phyloP scores from a whole-genome alignment of 805 yeast genomes.

The Suhomyces pyralidae region DNA sequence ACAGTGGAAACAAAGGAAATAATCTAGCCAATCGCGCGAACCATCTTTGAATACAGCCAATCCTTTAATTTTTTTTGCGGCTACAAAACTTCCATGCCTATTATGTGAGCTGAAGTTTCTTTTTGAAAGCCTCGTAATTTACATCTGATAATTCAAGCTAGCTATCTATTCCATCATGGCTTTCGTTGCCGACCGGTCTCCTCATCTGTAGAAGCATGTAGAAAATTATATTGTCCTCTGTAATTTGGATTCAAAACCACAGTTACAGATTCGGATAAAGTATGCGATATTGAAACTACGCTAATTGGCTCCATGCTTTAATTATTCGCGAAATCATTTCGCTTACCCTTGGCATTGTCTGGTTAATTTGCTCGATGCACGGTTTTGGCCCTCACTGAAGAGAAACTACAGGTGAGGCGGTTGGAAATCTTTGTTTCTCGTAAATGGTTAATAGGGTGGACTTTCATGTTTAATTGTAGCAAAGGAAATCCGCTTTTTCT shows the following conservation, averaged over 20 bases:
- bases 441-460: not conserved
- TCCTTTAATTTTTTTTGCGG: not conserved
- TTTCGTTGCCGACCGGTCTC: conserved; percentile 14
- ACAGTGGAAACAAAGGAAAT: not conserved
- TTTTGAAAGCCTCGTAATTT: not conserved
- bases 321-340: conserved; percentile 70
- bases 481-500: not conserved
- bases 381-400: conserved; percentile 33
- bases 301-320: conserved; percentile 16
- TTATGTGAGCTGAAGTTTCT: not conserved
- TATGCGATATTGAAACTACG: not conserved
- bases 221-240: too few species aligned
- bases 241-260: not conserved
- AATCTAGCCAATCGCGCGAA: not conserved
- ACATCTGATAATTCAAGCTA: not conserved
- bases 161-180: not conserved
- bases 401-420: conserved; percentile 30
- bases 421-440: not conserved
- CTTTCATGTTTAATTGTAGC: not conserved
- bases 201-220: not conserved
- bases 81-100: not conserved
- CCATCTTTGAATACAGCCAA: not conserved
- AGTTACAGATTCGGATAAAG: not conserved
- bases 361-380: conserved; percentile 37
- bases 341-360: conserved; percentile 30